Evolutionary conservation across 352 stramenopile genomes (phyloP).

Genomic region (Globisporangium barbulae): DNA sequence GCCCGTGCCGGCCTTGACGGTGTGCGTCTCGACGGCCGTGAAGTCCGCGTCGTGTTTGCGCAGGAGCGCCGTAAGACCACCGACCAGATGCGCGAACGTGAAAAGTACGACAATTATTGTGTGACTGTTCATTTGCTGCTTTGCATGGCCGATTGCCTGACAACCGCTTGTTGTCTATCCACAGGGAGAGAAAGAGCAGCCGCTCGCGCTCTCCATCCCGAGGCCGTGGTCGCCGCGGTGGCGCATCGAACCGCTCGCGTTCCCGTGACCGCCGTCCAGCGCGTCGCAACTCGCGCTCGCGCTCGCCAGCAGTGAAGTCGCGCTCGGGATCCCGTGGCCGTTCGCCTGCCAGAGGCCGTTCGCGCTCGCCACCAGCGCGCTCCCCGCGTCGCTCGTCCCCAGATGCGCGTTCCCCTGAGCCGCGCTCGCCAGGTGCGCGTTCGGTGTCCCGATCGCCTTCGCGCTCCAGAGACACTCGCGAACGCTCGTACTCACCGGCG

Average conservation of each 20-base stretch:
- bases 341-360: conserved; percentile 32
- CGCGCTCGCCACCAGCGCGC: conserved; percentile 23
- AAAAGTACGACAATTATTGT: conserved; percentile 32
- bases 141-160: not conserved
- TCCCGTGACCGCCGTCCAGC: conserved; percentile 41
- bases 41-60: conserved; percentile 95
- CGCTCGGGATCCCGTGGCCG: conserved; percentile 37
- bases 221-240: conserved; percentile 20
- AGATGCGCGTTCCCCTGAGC: conserved; percentile 20
- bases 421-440: conserved; percentile 36
- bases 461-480: conserved; percentile 26
- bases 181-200: conserved; percentile 27
- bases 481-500: conserved; percentile 41
- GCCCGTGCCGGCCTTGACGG: conserved; percentile 91
- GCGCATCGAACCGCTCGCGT: conserved; percentile 28
- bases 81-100: conserved; percentile 92
- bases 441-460: conserved; percentile 32
- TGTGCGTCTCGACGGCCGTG: conserved; percentile 88
- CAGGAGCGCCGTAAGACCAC: conserved; percentile 95
- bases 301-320: conserved; percentile 24
- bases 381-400: conserved; percentile 22
- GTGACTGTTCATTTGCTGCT: conserved; percentile 1
- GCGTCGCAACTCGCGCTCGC: conserved; percentile 47
- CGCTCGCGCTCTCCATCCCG: conserved; percentile 34
- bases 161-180: not conserved